phyloP scores from a whole-genome alignment of 176 grass and related monocot species.

The Tillandsia fasciculata region DNA sequence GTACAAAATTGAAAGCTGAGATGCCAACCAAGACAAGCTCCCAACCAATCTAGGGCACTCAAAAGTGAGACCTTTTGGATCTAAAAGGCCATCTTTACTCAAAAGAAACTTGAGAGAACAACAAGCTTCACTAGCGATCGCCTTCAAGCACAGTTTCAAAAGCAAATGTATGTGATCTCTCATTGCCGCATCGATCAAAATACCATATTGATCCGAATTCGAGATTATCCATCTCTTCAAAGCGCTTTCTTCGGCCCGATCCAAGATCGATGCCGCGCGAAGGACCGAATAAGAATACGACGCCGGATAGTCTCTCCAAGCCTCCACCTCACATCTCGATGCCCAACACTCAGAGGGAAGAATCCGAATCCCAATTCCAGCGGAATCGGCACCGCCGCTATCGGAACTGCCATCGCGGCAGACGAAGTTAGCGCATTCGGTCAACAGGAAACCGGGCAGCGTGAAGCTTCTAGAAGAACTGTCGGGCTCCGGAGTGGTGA shows the following conservation, averaged over 20 bases:
- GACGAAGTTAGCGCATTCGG: constrained; percentile 46
- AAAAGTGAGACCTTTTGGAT: constrained; percentile 34
- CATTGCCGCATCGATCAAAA: constrained; percentile 34
- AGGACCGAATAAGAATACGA: constrained; percentile 41
- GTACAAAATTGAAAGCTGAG: constrained; percentile 59
- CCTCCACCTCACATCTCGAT: constrained; percentile 51
- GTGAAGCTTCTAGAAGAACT: constrained; percentile 14
- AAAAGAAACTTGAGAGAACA: constrained; percentile 25
- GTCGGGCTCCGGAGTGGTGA: constrained; percentile 21
- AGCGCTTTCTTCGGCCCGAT: constrained; percentile 18
- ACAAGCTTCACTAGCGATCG: constrained; percentile 29
- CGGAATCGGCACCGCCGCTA: constrained; percentile 1
- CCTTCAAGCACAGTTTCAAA: constrained; percentile 50
- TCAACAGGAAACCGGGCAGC: constrained; percentile 50
- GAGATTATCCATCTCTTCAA: constrained; percentile 47
- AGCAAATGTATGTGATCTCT: constrained; percentile 56
- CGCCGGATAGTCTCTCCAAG: constrained; percentile 37
- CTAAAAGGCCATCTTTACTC: constrained; percentile 10
- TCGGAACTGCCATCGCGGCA: background rate
- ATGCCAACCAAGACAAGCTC: constrained; percentile 46
- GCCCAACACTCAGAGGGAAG: constrained; percentile 69
- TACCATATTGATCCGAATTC: constrained; percentile 51
- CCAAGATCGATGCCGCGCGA: constrained; percentile 18
- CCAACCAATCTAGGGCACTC: constrained; percentile 44
- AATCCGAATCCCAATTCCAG: constrained; percentile 13